Base-by-base conservation (phyloP, 2,329 filamentous ascomycete genomes). In the Diaporthe velutina region DNA sequence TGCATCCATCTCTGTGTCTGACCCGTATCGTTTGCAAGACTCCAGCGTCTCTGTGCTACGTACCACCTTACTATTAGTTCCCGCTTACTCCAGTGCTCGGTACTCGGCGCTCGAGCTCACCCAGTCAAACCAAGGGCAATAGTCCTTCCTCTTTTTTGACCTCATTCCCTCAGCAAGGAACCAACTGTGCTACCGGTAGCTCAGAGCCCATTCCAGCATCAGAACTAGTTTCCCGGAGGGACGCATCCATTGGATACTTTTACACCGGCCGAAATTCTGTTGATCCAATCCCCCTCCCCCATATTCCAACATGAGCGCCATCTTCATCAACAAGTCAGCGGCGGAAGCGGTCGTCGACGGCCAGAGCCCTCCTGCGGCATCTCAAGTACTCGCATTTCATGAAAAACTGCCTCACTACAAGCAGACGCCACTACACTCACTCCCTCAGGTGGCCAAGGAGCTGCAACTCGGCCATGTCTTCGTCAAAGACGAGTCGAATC, bases 401-500 rank as follows among this genome's bases (percentile, higher is more conserved):
- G 79, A 83, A 40, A 84, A 82, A 1, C 85, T 94, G 1, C 91
- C 91, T 1, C 81, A 84, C 52, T 94, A 92, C 79, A 79, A 83
- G 7, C 82, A 83, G 10, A 93, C 92, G 0, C 87, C 87, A 3
- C 84, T 95, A 0, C 74, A 81, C 22, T 77, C 84, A 0, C 84
- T 95, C 0, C 84, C 87, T 0, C 78, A 83, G 0, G 77, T 95
- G 0, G 92, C 93, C 0, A 77, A 83, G 3, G 86, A 91, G 19
- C 81, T 95, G 0, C 89, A 89, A 0, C 83, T 94, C 15, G 82
- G 83, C 0, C 83, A 86, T 7, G 85, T 96, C 4, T 87, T 92
- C 50, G 79, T 95, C 77, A 96, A 96, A 80, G 90, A 95, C 78
- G 94, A 96, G 81, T 91, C 89, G 38, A 85, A 83, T 71, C 89